phyloP scores from a whole-genome alignment of 202 grass and related monocot genomes.

The Panicum hallii region DNA sequence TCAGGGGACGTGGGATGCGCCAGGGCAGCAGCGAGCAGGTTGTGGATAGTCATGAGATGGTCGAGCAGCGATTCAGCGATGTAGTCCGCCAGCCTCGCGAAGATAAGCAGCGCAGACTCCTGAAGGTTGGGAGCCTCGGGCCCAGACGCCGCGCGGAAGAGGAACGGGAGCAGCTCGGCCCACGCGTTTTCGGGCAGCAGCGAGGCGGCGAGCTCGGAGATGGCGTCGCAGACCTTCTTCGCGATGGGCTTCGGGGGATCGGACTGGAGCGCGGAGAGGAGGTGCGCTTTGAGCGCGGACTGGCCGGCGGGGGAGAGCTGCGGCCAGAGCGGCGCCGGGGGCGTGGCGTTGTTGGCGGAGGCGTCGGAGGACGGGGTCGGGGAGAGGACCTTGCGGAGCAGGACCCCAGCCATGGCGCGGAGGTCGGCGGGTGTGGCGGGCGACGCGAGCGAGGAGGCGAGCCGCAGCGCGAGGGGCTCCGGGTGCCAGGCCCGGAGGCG shows the following conservation, averaged over 20 bases:
- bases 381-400: constrained; percentile 87
- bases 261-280: constrained; percentile 70
- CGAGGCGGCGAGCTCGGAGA: constrained; percentile 76
- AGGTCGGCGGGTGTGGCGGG: constrained; percentile 56
- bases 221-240: constrained; percentile 90
- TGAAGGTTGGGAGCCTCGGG: constrained; percentile 71
- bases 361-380: constrained; percentile 50
- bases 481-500: constrained; percentile 77
- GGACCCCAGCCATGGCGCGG: constrained; percentile 73
- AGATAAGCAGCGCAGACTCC: constrained; percentile 88
- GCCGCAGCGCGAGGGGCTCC: constrained; percentile 72
- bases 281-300: constrained; percentile 62
- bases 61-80: constrained; percentile 78
- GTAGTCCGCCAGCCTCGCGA: constrained; percentile 73
- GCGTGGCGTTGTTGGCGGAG: constrained; percentile 25
- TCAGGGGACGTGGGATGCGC: constrained; percentile 73
- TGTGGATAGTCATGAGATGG: constrained; percentile 83
- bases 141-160: constrained; percentile 72
- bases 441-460: constrained; percentile 62
- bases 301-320: constrained; percentile 69
- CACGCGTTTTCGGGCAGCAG: constrained; percentile 82
- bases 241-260: constrained; percentile 71
- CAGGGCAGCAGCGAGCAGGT: constrained; percentile 71
- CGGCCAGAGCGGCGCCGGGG: constrained; percentile 60
- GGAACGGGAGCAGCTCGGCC: constrained; percentile 85